Base-by-base conservation (phyloP, 768 basidiomycete genomes). In the Boletus pseudopeckii region DNA sequence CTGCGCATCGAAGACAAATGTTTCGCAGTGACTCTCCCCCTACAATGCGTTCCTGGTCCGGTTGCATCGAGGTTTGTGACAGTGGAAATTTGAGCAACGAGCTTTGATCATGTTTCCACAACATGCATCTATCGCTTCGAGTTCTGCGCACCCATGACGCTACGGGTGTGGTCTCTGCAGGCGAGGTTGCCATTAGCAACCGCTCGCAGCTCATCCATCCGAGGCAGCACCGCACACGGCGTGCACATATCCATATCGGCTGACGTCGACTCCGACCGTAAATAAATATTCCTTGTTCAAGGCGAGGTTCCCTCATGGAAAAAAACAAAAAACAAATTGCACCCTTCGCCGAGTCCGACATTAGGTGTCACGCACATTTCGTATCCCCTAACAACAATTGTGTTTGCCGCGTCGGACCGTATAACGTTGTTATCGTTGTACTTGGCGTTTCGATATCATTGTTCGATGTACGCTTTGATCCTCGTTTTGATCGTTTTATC, bases 11-110 rank as follows among this genome's bases (percentile, higher is more conserved):
- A n/a, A n/a, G n/a, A n/a, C n/a, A n/a, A 22, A 24, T 28, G 30
- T 46, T 26, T 50, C 11, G 22, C 42, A 60, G 20, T 28, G 7
- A 43, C 20, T 52, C 24, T 24, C 11, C 30, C 33, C 30, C 18
- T 17, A 34, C 41, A 49, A 56, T 50, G 30, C 34, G 17, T 36
- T 26, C 49, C 34, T 33, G 20, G 37, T 20, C 50, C 15, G 55
- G 28, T 48, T 50, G 26, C 58, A 51, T 47, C 52, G 46, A 59
- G 59, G 53, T 38, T 32, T 26, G 30, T 42, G 34, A n/a, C 22
- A 28, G 32, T 38, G 24, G 20, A 9, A 9, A 17, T 33, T 28
- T 18, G 28, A 48, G n/a, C 36, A 43, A 43, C 28, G 5, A 45
- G 4, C 36, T 3, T 14, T 40, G 41, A 30, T 39, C 48, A 11